Evolutionary conservation across 495 filamentous ascomycete species (phyloP).

Genomic region (Penicillium simplicissimum): DNA sequence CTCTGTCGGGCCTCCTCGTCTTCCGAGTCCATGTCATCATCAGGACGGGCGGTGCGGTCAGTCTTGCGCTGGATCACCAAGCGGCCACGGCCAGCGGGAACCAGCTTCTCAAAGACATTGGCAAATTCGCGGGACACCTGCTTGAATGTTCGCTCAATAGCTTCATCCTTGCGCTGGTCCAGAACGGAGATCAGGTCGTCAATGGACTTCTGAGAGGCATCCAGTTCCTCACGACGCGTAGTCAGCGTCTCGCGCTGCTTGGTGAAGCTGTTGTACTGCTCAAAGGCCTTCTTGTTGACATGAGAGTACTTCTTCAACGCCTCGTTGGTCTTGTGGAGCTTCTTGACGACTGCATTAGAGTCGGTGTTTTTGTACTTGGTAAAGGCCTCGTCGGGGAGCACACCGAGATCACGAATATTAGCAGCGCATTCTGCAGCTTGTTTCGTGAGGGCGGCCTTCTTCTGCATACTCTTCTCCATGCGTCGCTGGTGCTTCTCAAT

Average conservation of each 20-base stretch:
- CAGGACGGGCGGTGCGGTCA: conserved; percentile 62
- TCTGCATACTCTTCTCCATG: conserved; percentile 89
- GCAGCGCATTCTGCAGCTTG: conserved; percentile 76
- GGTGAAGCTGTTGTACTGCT: conserved; percentile 97
- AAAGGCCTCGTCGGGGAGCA: conserved; percentile 92
- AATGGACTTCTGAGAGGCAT: conserved; percentile 78
- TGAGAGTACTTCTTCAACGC: conserved; percentile 93
- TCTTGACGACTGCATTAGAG: conserved; percentile 76
- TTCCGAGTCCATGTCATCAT: conserved; percentile 69
- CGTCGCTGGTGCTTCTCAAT: conserved; percentile 88
- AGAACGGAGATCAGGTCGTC: conserved; percentile 84
- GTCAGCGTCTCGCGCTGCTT: conserved; percentile 82
- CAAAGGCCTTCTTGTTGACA: conserved; percentile 99
- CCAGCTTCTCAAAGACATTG: conserved; percentile 89
- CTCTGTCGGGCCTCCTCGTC: conserved; percentile 57
- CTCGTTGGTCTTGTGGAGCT: conserved; percentile 90
- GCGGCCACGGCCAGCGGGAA: conserved; percentile 88
- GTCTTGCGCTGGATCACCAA: conserved; percentile 91
- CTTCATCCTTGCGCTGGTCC: conserved; percentile 90
- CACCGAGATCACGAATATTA: conserved; percentile 90
- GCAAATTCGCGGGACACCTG: conserved; percentile 93
- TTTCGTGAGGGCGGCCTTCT: conserved; percentile 73
- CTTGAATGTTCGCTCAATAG: conserved; percentile 96
- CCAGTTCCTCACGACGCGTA: conserved; percentile 80
- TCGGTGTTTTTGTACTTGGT: conserved; percentile 82